Evolutionary conservation across 1,284 basidiomycete genomes (phyloP).

Genomic region (Bjerkandera adusta): DNA sequence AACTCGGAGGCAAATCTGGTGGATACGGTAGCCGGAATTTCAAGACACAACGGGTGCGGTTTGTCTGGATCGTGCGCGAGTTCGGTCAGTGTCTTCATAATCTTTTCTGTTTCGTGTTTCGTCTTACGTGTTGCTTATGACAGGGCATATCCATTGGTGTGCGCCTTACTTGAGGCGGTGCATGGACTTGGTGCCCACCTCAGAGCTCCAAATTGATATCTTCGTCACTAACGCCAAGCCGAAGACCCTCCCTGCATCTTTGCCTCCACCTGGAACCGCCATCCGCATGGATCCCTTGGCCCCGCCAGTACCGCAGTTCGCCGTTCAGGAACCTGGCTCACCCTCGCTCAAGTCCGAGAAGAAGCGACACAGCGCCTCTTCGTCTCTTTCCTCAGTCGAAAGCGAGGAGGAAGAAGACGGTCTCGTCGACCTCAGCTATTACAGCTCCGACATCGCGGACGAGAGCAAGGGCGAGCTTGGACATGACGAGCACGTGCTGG

Average conservation of each 20-base stretch:
- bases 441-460: slow-evolving; percentile 35
- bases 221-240: slow-evolving; percentile 67
- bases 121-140: not conserved
- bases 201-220: slow-evolving; percentile 73
- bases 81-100: slow-evolving; percentile 56
- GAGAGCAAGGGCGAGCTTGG: slow-evolving; percentile 37
- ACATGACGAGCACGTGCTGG: slow-evolving; percentile 56
- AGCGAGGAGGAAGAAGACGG: slow-evolving; percentile 35
- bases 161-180: slow-evolving; percentile 70
- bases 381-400: slow-evolving; percentile 25
- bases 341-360: slow-evolving; percentile 14
- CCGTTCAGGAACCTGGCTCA: slow-evolving; percentile 17
- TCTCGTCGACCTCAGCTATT: slow-evolving; percentile 48
- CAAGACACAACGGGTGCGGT: slow-evolving; percentile 62
- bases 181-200: slow-evolving; percentile 55
- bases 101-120: slow-evolving; percentile 4
- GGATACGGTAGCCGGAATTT: slow-evolving; percentile 44
- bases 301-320: slow-evolving; percentile 44
- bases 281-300: slow-evolving; percentile 31
- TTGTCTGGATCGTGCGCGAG: slow-evolving; percentile 85
- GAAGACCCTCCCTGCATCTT: slow-evolving; percentile 4
- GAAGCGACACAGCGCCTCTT: slow-evolving; percentile 6
- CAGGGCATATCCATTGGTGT: slow-evolving; percentile 85
- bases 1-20: slow-evolving; percentile 41
- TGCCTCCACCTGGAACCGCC: slow-evolving; percentile 11